A percentile compares a stretch with the other conserved stretches of the same genome.
Conservation (phyloP, 805 yeast species). For the Komagataella mondaviorum region DNA sequence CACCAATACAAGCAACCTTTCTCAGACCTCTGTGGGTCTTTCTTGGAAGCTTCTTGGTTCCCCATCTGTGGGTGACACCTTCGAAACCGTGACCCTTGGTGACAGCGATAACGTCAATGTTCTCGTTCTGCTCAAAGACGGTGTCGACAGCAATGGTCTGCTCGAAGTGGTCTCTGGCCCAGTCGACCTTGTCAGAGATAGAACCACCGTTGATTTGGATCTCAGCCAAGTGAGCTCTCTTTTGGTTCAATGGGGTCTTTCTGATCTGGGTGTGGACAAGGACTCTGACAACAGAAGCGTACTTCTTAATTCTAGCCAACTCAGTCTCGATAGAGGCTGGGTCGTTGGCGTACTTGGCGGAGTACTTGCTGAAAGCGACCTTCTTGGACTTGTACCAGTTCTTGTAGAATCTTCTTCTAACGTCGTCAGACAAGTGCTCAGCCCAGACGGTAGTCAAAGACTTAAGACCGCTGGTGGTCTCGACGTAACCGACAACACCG, state of each 20-base stretch:
- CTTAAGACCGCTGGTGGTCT: constrained; percentile 99
- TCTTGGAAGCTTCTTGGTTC: constrained; percentile 99
- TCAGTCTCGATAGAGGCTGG: constrained; percentile 86
- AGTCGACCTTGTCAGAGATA: constrained; percentile 89
- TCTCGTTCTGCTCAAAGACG: constrained; percentile 97
- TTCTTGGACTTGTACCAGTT: constrained; percentile 99
- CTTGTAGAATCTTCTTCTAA: constrained; percentile 99
- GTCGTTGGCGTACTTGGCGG: constrained; percentile 92
- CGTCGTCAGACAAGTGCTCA: constrained; percentile 98
- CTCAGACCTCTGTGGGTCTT: constrained; percentile 99
- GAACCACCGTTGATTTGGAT: constrained; percentile 99
- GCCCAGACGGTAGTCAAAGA: constrained; percentile 99
- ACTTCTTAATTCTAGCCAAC: constrained; percentile 96
- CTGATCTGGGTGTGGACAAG: constrained; percentile 98
- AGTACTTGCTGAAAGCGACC: constrained; percentile 99
- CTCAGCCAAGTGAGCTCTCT: constrained; percentile 99
- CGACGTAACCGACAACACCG: constrained; percentile 99
- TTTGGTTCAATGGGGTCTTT: constrained; percentile 97
- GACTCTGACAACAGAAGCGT: constrained; percentile 97
- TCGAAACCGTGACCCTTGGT: constrained; percentile 99
- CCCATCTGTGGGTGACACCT: constrained; percentile 99
- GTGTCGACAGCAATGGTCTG: constrained; percentile 93
- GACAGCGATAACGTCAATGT: constrained; percentile 96
- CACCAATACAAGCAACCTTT: constrained; percentile 99
- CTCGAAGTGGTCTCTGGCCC: constrained; percentile 99